A percentile compares a stretch with the other conserved stretches of the same genome.
Evolutionary conservation across 306 rosid species (phyloP).

Genomic region (Arachis hypogaea): DNA sequence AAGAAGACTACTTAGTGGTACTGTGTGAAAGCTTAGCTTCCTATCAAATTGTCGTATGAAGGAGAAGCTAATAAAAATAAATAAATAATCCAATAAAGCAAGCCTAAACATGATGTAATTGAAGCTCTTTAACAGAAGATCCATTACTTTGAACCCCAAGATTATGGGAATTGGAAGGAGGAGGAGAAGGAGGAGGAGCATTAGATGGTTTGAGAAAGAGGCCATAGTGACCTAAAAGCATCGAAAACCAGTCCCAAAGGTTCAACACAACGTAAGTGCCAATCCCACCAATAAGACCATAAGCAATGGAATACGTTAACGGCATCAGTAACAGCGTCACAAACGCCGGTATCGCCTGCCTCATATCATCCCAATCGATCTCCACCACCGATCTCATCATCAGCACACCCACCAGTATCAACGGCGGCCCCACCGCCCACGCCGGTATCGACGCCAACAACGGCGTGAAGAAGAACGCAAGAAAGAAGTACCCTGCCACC

Average conservation of each 20-base stretch:
- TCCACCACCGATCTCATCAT: constrained; percentile 97
- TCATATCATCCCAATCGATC: constrained; percentile 90
- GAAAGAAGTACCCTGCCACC: constrained; percentile 66
- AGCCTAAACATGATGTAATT: constrained; percentile 18
- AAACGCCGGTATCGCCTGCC: constrained; percentile 92
- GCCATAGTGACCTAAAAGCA: constrained; percentile 44
- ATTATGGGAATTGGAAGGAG: constrained; percentile 3
- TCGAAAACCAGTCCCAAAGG: constrained; percentile 67
- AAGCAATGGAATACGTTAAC: constrained; percentile 85
- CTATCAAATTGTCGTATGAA: too few species aligned
- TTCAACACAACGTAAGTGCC: constrained; percentile 76
- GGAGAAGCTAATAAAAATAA: too few species aligned
- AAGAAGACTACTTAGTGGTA: too few species aligned
- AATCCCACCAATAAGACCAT: constrained; percentile 90
- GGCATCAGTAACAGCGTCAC: constrained; percentile 84
- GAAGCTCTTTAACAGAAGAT: constrained; percentile 44
- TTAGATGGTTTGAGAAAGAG: constrained; percentile 9
- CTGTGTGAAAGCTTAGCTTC: too few species aligned
- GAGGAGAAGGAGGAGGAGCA: not conserved
- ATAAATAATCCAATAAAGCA: not conserved
- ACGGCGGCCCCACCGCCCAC: constrained; percentile 99
- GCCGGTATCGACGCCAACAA: constrained; percentile 93
- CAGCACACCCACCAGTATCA: constrained; percentile 90
- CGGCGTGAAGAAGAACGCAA: constrained; percentile 91
- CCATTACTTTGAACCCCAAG: constrained; percentile 28